Conservation (phyloP, 495 filamentous ascomycete genomes). For the Penicillium pancosmium region DNA sequence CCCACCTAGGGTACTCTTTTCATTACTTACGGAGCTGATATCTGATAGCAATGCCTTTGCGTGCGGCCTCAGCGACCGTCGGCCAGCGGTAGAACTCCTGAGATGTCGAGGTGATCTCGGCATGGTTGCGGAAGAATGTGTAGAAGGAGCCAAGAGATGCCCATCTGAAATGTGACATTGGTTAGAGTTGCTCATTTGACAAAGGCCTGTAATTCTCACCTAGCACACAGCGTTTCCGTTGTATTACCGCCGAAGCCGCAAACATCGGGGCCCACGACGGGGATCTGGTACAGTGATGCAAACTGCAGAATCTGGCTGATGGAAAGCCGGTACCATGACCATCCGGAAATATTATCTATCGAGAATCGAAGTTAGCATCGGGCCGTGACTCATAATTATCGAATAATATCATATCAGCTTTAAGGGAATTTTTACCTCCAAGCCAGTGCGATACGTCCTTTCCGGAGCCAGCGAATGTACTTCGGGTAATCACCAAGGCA, state of each 20-base stretch:
- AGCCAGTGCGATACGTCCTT: constrained; percentile 69
- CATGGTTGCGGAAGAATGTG: constrained; percentile 77
- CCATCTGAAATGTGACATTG: constrained; percentile 44
- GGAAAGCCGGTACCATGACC: constrained; percentile 63
- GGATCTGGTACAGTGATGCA: constrained; percentile 76
- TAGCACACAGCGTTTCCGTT: constrained; percentile 66
- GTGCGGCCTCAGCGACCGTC: constrained; percentile 62
- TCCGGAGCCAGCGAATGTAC: constrained; percentile 71
- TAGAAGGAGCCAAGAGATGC: constrained; percentile 77
- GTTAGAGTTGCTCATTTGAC: not conserved
- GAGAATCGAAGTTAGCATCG: constrained; percentile 1
- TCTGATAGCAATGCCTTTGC: constrained; percentile 72
- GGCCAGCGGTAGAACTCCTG: constrained; percentile 82
- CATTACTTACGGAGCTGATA: constrained; percentile 55
- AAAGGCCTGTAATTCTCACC: constrained; percentile 23
- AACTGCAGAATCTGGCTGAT: constrained; percentile 70
- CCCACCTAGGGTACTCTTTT: not conserved
- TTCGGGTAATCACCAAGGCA: constrained; percentile 77
- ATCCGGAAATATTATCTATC: constrained; percentile 31
- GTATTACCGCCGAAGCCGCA: constrained; percentile 72
- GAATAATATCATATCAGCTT: too few relatives aligned
- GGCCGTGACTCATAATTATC: not conserved
- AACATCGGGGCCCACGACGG: constrained; percentile 76
- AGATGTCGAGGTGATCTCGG: constrained; percentile 45
- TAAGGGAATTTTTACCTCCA: constrained; percentile 46